Percentiles rank a stretch among this genome's conserved stretches.
Evolutionary conservation across 164 flowering plant genomes (phyloP).

Genomic region (Aristolochia fimbriata): DNA sequence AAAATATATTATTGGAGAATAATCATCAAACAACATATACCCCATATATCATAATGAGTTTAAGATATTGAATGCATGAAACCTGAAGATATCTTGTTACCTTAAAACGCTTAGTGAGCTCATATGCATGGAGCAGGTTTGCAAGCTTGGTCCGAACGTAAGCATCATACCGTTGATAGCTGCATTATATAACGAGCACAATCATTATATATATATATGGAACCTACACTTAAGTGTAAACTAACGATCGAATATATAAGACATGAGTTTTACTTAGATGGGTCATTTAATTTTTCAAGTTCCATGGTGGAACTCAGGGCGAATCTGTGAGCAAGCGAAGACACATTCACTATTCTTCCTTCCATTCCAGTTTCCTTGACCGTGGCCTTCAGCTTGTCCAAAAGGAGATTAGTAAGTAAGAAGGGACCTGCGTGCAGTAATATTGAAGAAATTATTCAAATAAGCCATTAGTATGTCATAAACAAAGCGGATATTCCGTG

Average conservation of each 20-base stretch:
- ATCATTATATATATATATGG: too few species aligned
- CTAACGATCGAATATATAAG: not conserved
- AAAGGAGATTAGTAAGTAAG: slow-evolving; percentile 80
- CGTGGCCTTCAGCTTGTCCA: slow-evolving; percentile 80
- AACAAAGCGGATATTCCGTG: too few species aligned
- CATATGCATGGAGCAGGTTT: slow-evolving; percentile 77
- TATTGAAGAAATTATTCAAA: not conserved
- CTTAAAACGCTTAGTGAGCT: slow-evolving; percentile 75
- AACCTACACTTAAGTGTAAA: too few species aligned
- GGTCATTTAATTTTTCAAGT: slow-evolving; percentile 55
- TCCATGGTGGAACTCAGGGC: slow-evolving; percentile 57
- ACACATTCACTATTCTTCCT: slow-evolving; percentile 81
- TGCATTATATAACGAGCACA: slow-evolving; percentile 17
- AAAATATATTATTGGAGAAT: too few species aligned
- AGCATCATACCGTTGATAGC: slow-evolving; percentile 76
- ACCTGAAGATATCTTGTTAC: slow-evolving; percentile 15
- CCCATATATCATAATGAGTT: too few species aligned
- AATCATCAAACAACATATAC: too few species aligned
- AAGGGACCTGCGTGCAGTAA: slow-evolving; percentile 61
- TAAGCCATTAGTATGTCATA: too few species aligned
- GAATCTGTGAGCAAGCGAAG: slow-evolving; percentile 73
- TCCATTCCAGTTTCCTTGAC: slow-evolving; percentile 55
- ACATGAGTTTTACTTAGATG: slow-evolving; percentile 24
- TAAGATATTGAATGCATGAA: too few species aligned
- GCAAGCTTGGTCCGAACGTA: slow-evolving; percentile 97